Evolutionary conservation across 2,329 filamentous ascomycete genomes (phyloP).

Genomic region (Sporothrix phasma): DNA sequence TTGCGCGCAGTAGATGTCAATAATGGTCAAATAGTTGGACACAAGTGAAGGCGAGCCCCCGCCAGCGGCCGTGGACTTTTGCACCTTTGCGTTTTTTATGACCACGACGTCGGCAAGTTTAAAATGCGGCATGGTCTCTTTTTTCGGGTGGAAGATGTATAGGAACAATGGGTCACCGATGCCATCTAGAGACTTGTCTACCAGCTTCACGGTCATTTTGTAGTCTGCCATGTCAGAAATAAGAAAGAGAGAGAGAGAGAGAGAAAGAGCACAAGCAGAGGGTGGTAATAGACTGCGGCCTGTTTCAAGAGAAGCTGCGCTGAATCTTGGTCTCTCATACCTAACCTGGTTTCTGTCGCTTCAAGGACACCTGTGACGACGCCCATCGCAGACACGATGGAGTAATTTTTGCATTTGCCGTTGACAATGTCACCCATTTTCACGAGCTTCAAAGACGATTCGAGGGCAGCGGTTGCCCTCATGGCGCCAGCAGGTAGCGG

Average conservation of each 20-base stretch:
- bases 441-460: neutral
- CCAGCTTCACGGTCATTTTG: constrained; percentile 51
- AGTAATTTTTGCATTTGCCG: neutral
- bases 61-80: constrained; percentile 25
- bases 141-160: constrained; percentile 48
- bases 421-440: neutral
- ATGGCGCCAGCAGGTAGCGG: neutral
- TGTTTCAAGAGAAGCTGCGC: neutral
- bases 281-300: too few species aligned
- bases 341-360: neutral
- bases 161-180: constrained; percentile 35
- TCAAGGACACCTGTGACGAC: neutral
- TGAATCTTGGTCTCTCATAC: neutral
- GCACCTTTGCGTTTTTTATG: constrained; percentile 44
- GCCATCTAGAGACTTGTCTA: constrained; percentile 46
- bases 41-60: constrained; percentile 37
- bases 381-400: neutral
- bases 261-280: too few species aligned
- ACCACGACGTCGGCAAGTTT: constrained; percentile 54
- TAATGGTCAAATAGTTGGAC: constrained; percentile 31
- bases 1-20: constrained; percentile 35
- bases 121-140: constrained; percentile 37
- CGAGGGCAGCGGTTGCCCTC: neutral
- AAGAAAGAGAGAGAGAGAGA: too few species aligned
- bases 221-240: constrained; percentile 32